Base-by-base conservation (phyloP, 2,329 filamentous ascomycete genomes). In the Colletotrichum graminicola region DNA sequence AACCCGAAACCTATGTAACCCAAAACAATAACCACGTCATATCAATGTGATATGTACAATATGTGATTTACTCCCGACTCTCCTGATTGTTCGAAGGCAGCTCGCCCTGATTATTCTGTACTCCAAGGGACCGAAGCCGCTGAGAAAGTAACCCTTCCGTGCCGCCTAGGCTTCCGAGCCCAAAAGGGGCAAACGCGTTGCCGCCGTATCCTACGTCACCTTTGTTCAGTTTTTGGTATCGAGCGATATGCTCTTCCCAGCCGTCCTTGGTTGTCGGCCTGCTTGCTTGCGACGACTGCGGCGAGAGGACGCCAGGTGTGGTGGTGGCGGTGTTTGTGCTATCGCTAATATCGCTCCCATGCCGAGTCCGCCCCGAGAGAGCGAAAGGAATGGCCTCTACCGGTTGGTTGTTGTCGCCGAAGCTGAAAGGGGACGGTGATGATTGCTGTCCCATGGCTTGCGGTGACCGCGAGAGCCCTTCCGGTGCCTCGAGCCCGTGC, bases 71-170 rank as follows among this genome's bases (percentile, higher is more conserved):
- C 16, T 59, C 43, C 43, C 39, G 51, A 18, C 23, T 55, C 6
- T 59, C 21, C 12, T 14, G 41, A 10, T 36, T 45, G 36, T 64
- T 47, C 43, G 41, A 62, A 34, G 39, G 23, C 36, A 51, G 14
- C 29, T 61, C 52, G 34, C 63, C 67, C 62, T 72, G 67, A 45
- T 63, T 66, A 45, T 63, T 66, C 69, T 85, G 80, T 32, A 85
- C 84, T 47, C 90, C 92, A 7, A 93, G 81, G 7, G 89, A 88
- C 74, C 90, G 87, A 55, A 95, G 82, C 67, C 90, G 87, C 78
- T 90, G 90, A 14, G 93, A 93, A 21, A 96, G 82, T 21, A 96
- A 80, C 3, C 93, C 89, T 76, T 94, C 91, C 5, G 88, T 85
- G 1, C 81, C 82, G n/a, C 80, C 83, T 2, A 81, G 76, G 71